Percentiles rank a stretch among this genome's conserved stretches.
Evolutionary conservation across 805 yeast genomes (phyloP).

Genomic region (Metschnikowia orientalis): DNA sequence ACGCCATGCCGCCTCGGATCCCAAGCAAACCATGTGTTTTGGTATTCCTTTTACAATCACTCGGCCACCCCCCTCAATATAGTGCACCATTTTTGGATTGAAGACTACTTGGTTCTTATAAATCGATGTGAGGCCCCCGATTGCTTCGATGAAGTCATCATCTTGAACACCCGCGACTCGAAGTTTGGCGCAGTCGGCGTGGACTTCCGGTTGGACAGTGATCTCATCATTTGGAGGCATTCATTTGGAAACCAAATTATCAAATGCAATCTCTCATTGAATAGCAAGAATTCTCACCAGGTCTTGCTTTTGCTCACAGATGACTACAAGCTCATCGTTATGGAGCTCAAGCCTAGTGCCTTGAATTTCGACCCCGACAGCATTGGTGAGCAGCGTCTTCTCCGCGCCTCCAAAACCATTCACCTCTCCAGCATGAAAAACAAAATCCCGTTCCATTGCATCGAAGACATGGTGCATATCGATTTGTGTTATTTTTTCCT

Average conservation of each 20-base stretch:
- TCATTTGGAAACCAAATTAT: slow-evolving; percentile 25
- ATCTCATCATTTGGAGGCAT: slow-evolving; percentile 37
- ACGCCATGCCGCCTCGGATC: slow-evolving; percentile 13
- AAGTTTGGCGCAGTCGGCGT: slow-evolving; percentile 32
- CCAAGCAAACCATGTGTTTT: slow-evolving; percentile 30
- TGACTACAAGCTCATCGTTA: slow-evolving; percentile 26
- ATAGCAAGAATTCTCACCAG: neutral
- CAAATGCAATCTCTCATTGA: slow-evolving; percentile 15
- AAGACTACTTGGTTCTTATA: slow-evolving; percentile 30
- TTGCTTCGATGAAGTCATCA: slow-evolving; percentile 33
- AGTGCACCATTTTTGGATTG: slow-evolving; percentile 33
- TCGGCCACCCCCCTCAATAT: slow-evolving; percentile 31
- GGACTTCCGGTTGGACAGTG: slow-evolving; percentile 33
- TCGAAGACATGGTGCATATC: slow-evolving; percentile 25
- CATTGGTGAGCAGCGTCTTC: slow-evolving; percentile 6
- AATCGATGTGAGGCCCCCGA: slow-evolving; percentile 24
- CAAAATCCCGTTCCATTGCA: slow-evolving; percentile 21
- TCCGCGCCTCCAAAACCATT: slow-evolving; percentile 26
- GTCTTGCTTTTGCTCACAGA: slow-evolving; percentile 27
- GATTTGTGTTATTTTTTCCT: slow-evolving; percentile 32
- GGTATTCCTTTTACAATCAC: slow-evolving; percentile 37
- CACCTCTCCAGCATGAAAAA: slow-evolving; percentile 30
- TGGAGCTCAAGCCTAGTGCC: slow-evolving; percentile 19
- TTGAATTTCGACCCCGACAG: slow-evolving; percentile 3
- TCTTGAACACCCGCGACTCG: slow-evolving; percentile 28